A percentile compares a stretch with the other conserved stretches of the same genome.
Evolutionary conservation across 352 stramenopile species (phyloP).

Genomic region (Phytophthora colocasiae): DNA sequence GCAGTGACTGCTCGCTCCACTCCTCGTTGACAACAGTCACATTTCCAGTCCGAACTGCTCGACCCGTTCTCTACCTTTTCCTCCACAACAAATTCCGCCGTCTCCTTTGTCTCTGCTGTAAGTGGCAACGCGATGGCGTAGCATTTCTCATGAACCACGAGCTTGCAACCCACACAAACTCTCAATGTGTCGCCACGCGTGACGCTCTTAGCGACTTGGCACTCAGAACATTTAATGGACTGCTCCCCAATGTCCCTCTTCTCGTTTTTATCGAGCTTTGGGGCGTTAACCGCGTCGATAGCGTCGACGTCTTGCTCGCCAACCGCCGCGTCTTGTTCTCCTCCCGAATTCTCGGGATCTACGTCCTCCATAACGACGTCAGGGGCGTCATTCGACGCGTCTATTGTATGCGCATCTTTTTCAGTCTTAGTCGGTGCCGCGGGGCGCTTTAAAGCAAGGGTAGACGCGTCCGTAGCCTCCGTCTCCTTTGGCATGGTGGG

Average conservation of each 20-base stretch:
- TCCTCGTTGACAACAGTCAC: conserved; percentile 46
- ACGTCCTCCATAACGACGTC: not conserved
- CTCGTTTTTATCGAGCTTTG: not conserved
- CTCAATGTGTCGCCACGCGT: conserved; percentile 16
- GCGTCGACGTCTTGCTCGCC: not conserved
- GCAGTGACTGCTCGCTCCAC: conserved; percentile 19
- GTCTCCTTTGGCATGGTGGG: conserved; percentile 22
- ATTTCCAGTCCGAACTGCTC: conserved; percentile 37
- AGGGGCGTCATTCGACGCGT: not conserved
- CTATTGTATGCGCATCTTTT: conserved; percentile 12
- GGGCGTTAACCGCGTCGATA: not conserved
- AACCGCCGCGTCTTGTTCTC: conserved; percentile 17
- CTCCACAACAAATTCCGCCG: not conserved
- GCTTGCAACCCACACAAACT: conserved; percentile 42
- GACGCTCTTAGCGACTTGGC: conserved; percentile 12
- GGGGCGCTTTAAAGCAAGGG: not conserved
- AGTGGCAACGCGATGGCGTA: conserved; percentile 26
- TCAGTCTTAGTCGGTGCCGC: not conserved
- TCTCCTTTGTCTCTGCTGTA: not conserved
- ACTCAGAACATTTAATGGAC: conserved; percentile 26
- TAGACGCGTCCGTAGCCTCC: conserved; percentile 15
- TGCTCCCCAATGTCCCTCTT: not conserved
- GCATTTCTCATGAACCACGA: conserved; percentile 47
- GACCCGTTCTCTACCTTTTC: not conserved
- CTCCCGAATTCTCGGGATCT: conserved; percentile 27